Evolutionary conservation across 2,329 filamentous ascomycete genomes (phyloP).

Genomic region (Karstenula rhodostoma): DNA sequence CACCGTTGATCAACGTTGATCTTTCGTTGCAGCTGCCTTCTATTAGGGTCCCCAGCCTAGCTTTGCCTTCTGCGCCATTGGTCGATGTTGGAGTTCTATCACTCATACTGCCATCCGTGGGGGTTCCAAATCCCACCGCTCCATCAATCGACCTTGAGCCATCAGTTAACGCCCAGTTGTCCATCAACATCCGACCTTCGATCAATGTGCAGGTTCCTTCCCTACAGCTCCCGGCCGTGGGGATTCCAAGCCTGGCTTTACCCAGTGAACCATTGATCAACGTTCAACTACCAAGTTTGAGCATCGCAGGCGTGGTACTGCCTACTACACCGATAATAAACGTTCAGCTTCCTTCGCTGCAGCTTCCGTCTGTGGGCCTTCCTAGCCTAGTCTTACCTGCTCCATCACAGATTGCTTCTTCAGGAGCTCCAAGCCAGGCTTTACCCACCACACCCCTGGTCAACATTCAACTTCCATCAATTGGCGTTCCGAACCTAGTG

Average conservation of each 20-base stretch:
- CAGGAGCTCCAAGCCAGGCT: neutral
- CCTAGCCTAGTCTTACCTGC: neutral
- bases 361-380: neutral
- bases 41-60: neutral
- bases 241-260: neutral
- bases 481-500: neutral
- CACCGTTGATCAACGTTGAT: neutral
- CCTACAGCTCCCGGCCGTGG: neutral
- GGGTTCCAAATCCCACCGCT: neutral
- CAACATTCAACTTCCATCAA: neutral
- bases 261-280: neutral
- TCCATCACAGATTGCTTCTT: neutral
- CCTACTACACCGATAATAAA: constrained; percentile 2
- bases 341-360: neutral
- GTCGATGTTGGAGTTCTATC: neutral
- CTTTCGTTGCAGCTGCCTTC: neutral
- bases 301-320: neutral
- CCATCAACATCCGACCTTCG: neutral
- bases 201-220: neutral
- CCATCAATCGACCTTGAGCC: neutral
- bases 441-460: neutral
- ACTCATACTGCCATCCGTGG: neutral
- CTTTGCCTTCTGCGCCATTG: neutral
- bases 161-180: neutral
- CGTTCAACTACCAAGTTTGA: neutral